phyloP scores from a whole-genome alignment of 306 rosid genomes.

The Fagus crenata region DNA sequence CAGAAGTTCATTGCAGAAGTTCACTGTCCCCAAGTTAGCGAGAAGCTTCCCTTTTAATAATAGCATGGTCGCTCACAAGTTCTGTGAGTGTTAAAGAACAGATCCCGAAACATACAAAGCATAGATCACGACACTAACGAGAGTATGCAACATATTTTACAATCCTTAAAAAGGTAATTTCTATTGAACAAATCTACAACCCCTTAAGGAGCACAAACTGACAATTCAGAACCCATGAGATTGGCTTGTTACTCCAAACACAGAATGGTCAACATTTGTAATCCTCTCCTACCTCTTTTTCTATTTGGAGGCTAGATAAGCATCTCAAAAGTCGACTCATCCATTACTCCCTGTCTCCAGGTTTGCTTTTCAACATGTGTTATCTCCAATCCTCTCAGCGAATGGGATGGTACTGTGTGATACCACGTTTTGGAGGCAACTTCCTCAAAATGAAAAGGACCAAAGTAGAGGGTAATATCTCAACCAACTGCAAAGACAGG shows the following conservation, averaged over 20 bases:
- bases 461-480: conserved; percentile 56
- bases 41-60: neutral
- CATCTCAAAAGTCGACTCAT: conserved; percentile 12
- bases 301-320: conserved; percentile 11
- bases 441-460: conserved; percentile 62
- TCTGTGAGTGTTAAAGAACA: conserved; percentile 13
- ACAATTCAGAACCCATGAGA: conserved; percentile 16
- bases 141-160: conserved; percentile 3
- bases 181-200: conserved; percentile 31
- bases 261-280: conserved; percentile 7
- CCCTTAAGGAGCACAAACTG: conserved; percentile 10
- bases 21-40: no score
- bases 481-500: conserved; percentile 41
- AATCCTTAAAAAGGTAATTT: conserved; percentile 11
- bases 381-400: conserved; percentile 33
- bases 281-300: neutral
- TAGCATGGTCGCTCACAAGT: neutral
- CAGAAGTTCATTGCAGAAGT: neutral
- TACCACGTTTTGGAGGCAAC: conserved; percentile 63
- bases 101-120: conserved; percentile 15
- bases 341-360: conserved; percentile 1
- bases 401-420: conserved; percentile 64
- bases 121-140: conserved; percentile 15
- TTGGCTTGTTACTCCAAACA: conserved; percentile 23
- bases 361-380: neutral